Evolutionary conservation across 2,329 filamentous ascomycete genomes (phyloP).

Genomic region (Aspergillus aculeatus): DNA sequence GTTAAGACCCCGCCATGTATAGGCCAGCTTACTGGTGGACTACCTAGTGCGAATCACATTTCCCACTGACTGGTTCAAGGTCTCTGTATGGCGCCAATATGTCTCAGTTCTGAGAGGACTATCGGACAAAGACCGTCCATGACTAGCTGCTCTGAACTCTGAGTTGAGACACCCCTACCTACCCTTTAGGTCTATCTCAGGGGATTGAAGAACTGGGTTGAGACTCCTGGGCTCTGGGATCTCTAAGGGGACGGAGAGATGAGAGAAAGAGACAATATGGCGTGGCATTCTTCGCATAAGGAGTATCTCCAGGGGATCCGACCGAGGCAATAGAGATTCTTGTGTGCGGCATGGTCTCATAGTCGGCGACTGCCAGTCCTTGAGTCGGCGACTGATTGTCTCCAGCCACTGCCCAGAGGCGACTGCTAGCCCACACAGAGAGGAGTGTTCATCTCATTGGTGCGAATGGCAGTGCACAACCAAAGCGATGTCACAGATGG

Average conservation of each 20-base stretch:
- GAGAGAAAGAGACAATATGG: too few species aligned
- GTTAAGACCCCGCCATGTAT: neutral
- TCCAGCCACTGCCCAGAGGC: too few species aligned
- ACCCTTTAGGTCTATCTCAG: too few species aligned
- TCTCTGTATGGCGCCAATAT: neutral
- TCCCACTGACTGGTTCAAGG: neutral
- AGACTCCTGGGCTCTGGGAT: neutral
- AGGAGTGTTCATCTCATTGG: too few species aligned
- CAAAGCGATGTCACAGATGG: too few species aligned
- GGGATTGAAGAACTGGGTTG: neutral
- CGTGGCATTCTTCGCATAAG: too few species aligned
- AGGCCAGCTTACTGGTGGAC: neutral
- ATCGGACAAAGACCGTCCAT: neutral
- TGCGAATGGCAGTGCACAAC: too few species aligned
- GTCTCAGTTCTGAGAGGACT: neutral
- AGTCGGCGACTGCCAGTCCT: neutral
- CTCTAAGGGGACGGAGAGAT: neutral
- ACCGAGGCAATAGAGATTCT: neutral
- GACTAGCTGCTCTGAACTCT: neutral
- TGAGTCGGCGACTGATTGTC: too few species aligned
- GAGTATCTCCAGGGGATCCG: too few species aligned
- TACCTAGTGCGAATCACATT: neutral
- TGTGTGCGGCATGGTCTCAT: neutral
- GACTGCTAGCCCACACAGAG: too few species aligned
- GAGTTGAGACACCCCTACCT: too few species aligned